Conservation (phyloP, 768 basidiomycete genomes). For the Pulveroboletus sp. region DNA sequence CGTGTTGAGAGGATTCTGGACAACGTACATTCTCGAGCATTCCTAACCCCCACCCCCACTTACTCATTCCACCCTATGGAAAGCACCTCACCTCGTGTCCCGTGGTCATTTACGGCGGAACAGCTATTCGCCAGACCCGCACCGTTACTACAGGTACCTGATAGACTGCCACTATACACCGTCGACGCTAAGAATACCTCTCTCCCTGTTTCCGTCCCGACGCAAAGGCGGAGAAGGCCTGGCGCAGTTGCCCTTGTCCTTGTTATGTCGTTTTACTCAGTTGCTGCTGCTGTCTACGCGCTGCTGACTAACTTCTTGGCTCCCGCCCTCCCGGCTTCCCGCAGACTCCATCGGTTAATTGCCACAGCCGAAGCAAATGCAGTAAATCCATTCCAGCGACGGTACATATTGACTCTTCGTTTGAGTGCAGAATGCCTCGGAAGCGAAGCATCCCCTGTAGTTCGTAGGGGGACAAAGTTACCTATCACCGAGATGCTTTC, state of each 20-base stretch:
- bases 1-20: constrained; percentile 10
- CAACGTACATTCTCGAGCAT: neutral
- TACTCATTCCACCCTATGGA: constrained; percentile 6
- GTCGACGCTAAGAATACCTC: neutral
- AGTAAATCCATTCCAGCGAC: constrained; percentile 11
- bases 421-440: constrained; percentile 6
- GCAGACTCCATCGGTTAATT: constrained; percentile 2
- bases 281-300: too few species aligned
- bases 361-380: neutral
- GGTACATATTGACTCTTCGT: constrained; percentile 7
- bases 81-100: neutral
- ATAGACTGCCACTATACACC: neutral
- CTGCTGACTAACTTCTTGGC: too few species aligned
- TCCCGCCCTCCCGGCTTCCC: too few species aligned
- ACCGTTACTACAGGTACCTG: neutral
- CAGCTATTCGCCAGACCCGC: constrained; percentile 6
- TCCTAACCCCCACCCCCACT: neutral
- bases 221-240: neutral
- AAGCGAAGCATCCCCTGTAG: neutral
- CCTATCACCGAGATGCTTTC: constrained; percentile 2
- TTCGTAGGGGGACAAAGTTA: neutral
- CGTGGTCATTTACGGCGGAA: neutral
- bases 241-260: too few species aligned
- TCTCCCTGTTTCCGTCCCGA: neutral
- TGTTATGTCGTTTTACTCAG: too few species aligned